Evolutionary conservation across 805 yeast species (phyloP).

Genomic region (Suhomyces sp.): DNA sequence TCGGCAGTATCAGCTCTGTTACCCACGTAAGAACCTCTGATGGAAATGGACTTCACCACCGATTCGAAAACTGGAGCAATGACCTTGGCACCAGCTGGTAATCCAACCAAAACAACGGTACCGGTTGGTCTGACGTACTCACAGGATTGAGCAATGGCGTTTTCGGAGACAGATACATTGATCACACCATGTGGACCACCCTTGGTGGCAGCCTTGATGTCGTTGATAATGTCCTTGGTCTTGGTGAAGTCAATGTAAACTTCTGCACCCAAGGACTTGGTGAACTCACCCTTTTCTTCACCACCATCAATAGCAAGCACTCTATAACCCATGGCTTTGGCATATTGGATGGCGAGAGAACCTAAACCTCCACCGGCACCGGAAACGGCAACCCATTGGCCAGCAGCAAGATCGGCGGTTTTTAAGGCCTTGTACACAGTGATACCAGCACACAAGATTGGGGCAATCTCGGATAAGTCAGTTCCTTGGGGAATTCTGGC

Average conservation of each 20-base stretch:
- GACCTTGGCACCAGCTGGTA: slow-evolving; percentile 46
- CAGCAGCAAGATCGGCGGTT: slow-evolving; percentile 55
- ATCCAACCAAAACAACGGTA: slow-evolving; percentile 45
- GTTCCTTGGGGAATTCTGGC: slow-evolving; percentile 57
- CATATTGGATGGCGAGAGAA: slow-evolving; percentile 72
- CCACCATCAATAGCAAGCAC: slow-evolving; percentile 76
- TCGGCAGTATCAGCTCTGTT: slow-evolving; percentile 48
- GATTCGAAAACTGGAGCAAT: slow-evolving; percentile 39
- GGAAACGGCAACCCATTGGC: slow-evolving; percentile 72
- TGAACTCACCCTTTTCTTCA: slow-evolving; percentile 55
- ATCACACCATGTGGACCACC: slow-evolving; percentile 80
- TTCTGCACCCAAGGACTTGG: slow-evolving; percentile 26
- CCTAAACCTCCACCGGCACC: slow-evolving; percentile 88
- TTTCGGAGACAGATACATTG: slow-evolving; percentile 72
- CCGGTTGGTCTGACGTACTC: slow-evolving; percentile 41
- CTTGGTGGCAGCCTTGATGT: slow-evolving; percentile 54
- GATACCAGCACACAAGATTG: slow-evolving; percentile 67
- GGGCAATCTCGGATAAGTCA: slow-evolving; percentile 57
- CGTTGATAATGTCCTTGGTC: slow-evolving; percentile 54
- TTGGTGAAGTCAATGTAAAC: slow-evolving; percentile 29
- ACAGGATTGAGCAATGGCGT: slow-evolving; percentile 56
- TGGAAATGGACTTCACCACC: slow-evolving; percentile 40
- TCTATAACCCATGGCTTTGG: slow-evolving; percentile 68
- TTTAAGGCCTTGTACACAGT: slow-evolving; percentile 69
- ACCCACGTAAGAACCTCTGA: slow-evolving; percentile 46